Evolutionary conservation across 163 green algal species (phyloP).

Genomic region (Scenedesmus sp.): DNA sequence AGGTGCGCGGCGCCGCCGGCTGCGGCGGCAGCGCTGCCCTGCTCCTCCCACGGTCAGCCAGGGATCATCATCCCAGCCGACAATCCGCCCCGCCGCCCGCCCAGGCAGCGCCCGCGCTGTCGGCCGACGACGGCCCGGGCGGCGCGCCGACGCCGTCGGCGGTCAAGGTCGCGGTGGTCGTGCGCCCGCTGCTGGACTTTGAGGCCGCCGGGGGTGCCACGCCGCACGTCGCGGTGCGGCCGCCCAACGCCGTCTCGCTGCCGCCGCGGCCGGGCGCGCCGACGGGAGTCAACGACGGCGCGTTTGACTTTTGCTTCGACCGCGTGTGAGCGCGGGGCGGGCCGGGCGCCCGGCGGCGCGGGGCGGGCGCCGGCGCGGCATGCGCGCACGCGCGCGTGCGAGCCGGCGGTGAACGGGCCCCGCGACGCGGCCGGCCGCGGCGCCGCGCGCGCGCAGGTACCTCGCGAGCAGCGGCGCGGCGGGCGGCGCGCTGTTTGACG

Average conservation of each 20-base stretch:
- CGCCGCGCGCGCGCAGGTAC: conserved; percentile 4
- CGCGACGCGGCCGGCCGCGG: neutral
- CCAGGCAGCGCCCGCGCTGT: neutral
- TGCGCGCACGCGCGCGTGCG: neutral
- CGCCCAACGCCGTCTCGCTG: conserved; percentile 11
- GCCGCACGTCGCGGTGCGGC: conserved; percentile 38
- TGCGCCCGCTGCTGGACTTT: conserved; percentile 51
- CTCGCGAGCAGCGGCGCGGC: conserved; percentile 7
- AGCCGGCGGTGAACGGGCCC: neutral
- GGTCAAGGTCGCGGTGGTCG: conserved; percentile 59
- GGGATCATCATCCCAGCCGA: neutral
- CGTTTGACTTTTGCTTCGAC: conserved; percentile 21
- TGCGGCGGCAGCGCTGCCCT: neutral
- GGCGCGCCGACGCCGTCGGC: neutral
- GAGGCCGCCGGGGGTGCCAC: conserved; percentile 40
- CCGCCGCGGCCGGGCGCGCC: neutral
- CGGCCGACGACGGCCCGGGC: neutral
- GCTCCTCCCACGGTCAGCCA: neutral
- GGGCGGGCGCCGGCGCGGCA: neutral
- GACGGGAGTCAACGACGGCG: conserved; percentile 21
- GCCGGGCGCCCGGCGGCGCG: neutral
- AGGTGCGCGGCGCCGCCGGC: neutral
- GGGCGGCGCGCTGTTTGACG: neutral
- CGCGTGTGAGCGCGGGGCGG: conserved; percentile 8
- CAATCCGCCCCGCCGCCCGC: no score